A percentile compares a stretch with the other conserved stretches of the same genome.
phyloP scores from a whole-genome alignment of 129 eudicot species.

The Flaveria brownii region DNA sequence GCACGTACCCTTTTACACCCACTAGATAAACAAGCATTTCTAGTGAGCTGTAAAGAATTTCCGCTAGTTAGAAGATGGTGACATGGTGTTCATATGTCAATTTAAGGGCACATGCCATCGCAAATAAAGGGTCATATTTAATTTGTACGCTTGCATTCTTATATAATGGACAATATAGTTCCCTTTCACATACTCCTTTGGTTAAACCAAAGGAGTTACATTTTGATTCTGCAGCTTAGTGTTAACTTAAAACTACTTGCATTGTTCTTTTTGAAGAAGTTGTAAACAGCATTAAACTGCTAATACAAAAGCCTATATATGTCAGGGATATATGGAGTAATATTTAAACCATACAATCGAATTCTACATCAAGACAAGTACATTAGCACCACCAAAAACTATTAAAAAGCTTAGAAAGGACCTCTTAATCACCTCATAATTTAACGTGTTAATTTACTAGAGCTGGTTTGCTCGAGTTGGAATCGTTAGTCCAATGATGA shows the following conservation, averaged over 20 bases:
- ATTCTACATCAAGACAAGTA: not conserved
- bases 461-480: too few relatives aligned
- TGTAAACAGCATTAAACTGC: not conserved
- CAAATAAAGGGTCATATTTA: conserved; percentile 21
- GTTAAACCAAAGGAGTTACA: not conserved
- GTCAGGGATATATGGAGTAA: too few relatives aligned
- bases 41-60: conserved; percentile 22
- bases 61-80: conserved; percentile 34
- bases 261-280: not conserved
- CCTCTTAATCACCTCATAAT: too few relatives aligned
- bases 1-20: conserved; percentile 9
- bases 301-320: not conserved
- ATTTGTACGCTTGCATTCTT: conserved; percentile 23
- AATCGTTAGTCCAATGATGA: too few relatives aligned
- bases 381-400: too few relatives aligned
- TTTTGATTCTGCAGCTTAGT: not conserved
- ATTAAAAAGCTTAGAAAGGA: too few relatives aligned
- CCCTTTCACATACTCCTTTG: conserved; percentile 13
- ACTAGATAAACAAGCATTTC: not conserved
- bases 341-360: not conserved
- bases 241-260: not conserved
- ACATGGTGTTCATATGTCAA: conserved; percentile 38
- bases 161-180: conserved; percentile 25
- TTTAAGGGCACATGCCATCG: conserved; percentile 33
- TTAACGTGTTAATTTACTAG: too few relatives aligned